These are phyloP conservation scores for Achaetomium macrosporum DNA, from an alignment of 2,329 filamentous ascomycete species.

Conservation along the genomic window DNA sequence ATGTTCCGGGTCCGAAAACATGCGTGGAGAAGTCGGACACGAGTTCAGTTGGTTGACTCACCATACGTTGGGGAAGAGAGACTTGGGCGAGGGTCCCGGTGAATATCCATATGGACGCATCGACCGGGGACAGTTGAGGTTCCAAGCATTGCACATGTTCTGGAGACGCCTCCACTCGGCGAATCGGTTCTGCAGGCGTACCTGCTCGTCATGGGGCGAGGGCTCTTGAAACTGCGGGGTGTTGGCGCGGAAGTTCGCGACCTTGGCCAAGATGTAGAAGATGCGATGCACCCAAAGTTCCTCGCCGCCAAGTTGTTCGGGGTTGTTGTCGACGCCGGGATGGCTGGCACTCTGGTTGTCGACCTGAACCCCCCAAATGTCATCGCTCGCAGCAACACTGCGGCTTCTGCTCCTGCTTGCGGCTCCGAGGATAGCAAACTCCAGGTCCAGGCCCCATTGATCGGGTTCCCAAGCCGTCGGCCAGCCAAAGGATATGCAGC, in stretches of 20 bases:
- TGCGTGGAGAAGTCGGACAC: too few relatives aligned
- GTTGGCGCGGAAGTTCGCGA: constrained; percentile 75
- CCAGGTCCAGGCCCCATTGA: constrained; percentile 80
- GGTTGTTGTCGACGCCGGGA: constrained; percentile 42
- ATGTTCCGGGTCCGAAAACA: neutral
- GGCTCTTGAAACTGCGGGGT: constrained; percentile 56
- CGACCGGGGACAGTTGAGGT: constrained; percentile 67
- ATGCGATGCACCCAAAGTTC: constrained; percentile 86
- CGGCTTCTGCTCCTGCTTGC: constrained; percentile 14
- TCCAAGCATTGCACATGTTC: constrained; percentile 77
- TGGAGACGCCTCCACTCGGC: constrained; percentile 78
- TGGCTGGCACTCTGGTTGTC: constrained; percentile 7
- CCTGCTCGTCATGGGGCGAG: constrained; percentile 57
- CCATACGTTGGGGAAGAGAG: constrained; percentile 83
- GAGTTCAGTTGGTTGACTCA: constrained; percentile 36
- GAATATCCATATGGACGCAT: constrained; percentile 85
- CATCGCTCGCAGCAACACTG: constrained; percentile 15
- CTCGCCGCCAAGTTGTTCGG: constrained; percentile 51
- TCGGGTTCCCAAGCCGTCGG: constrained; percentile 83
- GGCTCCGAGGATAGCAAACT: constrained; percentile 41
- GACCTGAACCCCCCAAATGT: constrained; percentile 2
- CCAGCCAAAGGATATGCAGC: constrained; percentile 83
- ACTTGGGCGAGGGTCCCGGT: constrained; percentile 63
- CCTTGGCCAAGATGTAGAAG: constrained; percentile 80
- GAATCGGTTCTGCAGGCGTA: constrained; percentile 57